Evolutionary conservation across 2,329 filamentous ascomycete species (phyloP).

Genomic region (Fusarium robinianum): DNA sequence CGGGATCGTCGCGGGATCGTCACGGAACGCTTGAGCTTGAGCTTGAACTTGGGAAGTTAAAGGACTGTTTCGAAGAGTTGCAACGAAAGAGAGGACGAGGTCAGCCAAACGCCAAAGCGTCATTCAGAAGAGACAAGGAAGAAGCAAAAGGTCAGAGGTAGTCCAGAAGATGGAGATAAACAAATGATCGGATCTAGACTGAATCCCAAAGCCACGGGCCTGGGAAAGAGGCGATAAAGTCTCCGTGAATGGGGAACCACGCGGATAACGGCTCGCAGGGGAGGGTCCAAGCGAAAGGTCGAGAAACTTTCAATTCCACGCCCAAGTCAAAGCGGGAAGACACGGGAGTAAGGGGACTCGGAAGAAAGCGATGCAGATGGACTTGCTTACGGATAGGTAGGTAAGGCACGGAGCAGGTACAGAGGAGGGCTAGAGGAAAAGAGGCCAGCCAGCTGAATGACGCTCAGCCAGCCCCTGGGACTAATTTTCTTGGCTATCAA

Average conservation of each 20-base stretch:
- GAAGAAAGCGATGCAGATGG: too few species aligned
- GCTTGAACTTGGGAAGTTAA: too few species aligned
- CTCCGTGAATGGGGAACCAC: neutral
- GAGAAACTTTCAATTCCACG: too few species aligned
- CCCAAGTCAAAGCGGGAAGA: too few species aligned
- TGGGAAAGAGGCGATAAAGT: neutral
- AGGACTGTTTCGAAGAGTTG: too few species aligned
- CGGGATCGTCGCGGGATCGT: too few species aligned
- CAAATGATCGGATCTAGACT: neutral
- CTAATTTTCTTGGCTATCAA: conserved; percentile 4
- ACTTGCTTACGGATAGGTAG: too few species aligned
- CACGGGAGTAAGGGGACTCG: too few species aligned
- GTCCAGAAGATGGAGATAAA: neutral
- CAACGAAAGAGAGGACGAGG: too few species aligned
- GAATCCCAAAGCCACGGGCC: conserved; percentile 1
- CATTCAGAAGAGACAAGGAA: neutral
- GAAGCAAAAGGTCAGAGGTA: neutral
- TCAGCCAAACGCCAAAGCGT: neutral
- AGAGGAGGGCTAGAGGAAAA: too few species aligned
- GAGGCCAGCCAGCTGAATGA: conserved; percentile 4
- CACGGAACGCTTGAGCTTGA: too few species aligned
- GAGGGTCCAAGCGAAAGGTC: conserved; percentile 7
- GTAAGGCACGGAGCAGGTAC: too few species aligned
- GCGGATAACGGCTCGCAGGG: neutral
- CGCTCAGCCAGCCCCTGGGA: conserved; percentile 1